phyloP scores from a whole-genome alignment of 1,284 basidiomycete genomes.

The Lentinula novae-zelandiae region DNA sequence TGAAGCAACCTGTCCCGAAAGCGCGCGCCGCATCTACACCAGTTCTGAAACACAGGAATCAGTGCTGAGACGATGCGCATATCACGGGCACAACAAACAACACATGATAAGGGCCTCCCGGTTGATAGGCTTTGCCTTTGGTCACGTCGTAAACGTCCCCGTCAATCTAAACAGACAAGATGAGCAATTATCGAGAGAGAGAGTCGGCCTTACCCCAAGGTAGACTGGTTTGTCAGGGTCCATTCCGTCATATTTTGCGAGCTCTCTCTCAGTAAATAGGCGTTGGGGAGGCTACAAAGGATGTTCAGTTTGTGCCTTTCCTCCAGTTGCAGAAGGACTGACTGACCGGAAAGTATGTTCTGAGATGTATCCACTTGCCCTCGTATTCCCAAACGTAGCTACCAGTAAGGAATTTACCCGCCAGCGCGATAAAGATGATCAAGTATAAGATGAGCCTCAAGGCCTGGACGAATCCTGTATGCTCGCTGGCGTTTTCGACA shows the following conservation, averaged over 20 bases:
- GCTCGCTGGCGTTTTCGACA: not conserved
- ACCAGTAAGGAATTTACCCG: slow-evolving; percentile 16
- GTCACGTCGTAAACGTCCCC: slow-evolving; percentile 93
- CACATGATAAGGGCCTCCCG: slow-evolving; percentile 81
- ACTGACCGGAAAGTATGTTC: slow-evolving; percentile 61
- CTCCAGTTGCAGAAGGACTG: not conserved
- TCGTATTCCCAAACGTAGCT: slow-evolving; percentile 16
- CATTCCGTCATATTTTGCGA: slow-evolving; percentile 75
- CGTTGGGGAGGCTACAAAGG: slow-evolving; percentile 48
- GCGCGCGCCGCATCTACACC: slow-evolving; percentile 87
- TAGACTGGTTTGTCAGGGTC: slow-evolving; percentile 75
- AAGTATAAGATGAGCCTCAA: slow-evolving; percentile 12
- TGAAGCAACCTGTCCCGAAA: slow-evolving; percentile 92
- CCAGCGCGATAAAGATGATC: slow-evolving; percentile 12
- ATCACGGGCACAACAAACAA: slow-evolving; percentile 52
- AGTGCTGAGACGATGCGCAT: slow-evolving; percentile 12
- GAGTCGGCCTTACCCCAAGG: slow-evolving; percentile 60
- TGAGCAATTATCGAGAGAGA: slow-evolving; percentile 16
- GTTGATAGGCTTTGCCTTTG: slow-evolving; percentile 80
- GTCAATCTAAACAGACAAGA: slow-evolving; percentile 59
- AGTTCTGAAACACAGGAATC: slow-evolving; percentile 47
- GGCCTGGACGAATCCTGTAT: slow-evolving; percentile 3
- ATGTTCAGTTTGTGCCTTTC: slow-evolving; percentile 15
- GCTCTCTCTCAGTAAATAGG: slow-evolving; percentile 68
- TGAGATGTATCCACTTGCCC: slow-evolving; percentile 36